phyloP scores from a whole-genome alignment of 495 filamentous ascomycete species.

The Aspergillus leporis region DNA sequence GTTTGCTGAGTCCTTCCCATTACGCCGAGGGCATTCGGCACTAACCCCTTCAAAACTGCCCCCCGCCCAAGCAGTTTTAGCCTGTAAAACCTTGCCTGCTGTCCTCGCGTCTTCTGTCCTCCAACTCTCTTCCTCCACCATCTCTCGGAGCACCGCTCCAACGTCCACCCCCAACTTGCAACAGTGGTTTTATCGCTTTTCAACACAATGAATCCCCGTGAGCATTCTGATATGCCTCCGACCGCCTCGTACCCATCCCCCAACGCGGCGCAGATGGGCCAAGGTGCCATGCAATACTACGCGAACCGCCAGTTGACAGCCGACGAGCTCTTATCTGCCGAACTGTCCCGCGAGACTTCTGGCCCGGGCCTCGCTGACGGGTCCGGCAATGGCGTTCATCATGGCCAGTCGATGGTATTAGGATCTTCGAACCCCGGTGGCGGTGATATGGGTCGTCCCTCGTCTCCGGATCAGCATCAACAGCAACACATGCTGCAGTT shows the following conservation, averaged over 20 bases:
- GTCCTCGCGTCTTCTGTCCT: constrained; percentile 36
- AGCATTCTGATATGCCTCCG: constrained; percentile 51
- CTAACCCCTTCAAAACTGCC: constrained; percentile 44
- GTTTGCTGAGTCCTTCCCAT: constrained; percentile 37
- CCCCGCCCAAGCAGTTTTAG: constrained; percentile 42
- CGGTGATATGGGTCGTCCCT: constrained; percentile 40
- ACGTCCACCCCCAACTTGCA: constrained; percentile 28
- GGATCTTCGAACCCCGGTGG: constrained; percentile 39
- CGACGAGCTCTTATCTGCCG: constrained; percentile 48
- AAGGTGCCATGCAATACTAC: constrained; percentile 49
- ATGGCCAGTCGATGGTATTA: constrained; percentile 45
- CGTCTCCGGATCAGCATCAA: constrained; percentile 45
- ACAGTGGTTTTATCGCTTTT: constrained; percentile 14
- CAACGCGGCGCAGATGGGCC: constrained; percentile 49
- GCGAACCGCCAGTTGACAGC: constrained; percentile 47
- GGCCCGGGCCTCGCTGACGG: constrained; percentile 44
- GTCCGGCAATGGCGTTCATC: constrained; percentile 42
- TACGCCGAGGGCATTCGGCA: constrained; percentile 36
- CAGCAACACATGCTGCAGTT: constrained; percentile 51
- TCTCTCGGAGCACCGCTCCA: constrained; percentile 30
- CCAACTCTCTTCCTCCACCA: constrained; percentile 25
- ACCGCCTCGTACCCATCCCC: constrained; percentile 50
- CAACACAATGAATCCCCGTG: constrained; percentile 45
- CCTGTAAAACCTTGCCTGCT: constrained; percentile 43
- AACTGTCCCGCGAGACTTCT: constrained; percentile 48